Conservation (phyloP, 73 alveolate genomes). For the Blepharisma stoltei region DNA sequence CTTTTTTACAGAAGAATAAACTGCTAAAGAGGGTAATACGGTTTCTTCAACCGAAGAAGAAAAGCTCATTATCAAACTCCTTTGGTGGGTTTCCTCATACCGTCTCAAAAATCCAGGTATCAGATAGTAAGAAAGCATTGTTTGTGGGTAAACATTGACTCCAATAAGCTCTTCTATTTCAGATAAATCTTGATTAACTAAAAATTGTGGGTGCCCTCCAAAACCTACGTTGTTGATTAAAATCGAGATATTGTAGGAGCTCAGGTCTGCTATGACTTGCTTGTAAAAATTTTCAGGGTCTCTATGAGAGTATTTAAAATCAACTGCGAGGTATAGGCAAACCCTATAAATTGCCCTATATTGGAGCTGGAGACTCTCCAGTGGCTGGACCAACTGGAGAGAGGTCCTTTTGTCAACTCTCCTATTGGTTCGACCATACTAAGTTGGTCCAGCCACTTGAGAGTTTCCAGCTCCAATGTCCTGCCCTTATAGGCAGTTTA, state of each 20-base stretch:
- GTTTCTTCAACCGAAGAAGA: neutral
- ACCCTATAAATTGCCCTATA: no score
- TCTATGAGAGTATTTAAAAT: neutral
- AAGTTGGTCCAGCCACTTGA: no score
- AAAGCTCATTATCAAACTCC: neutral
- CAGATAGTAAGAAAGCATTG: constrained; percentile 6
- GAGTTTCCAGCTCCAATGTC: no score
- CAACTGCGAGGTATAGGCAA: neutral
- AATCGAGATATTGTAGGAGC: neutral
- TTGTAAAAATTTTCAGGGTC: neutral
- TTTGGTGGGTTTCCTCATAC: constrained; percentile 14
- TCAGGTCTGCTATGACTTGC: neutral
- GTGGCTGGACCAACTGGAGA: no score
- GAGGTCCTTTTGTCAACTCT: no score
- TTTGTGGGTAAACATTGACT: constrained; percentile 16
- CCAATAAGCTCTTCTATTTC: constrained; percentile 8
- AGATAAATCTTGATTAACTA: neutral
- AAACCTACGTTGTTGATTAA: neutral
- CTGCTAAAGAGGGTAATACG: neutral
- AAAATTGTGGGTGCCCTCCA: neutral
- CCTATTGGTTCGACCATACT: no score
- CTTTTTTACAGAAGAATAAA: neutral
- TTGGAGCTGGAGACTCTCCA: no score
- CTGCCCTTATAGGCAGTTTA: no score
- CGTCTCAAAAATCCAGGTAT: neutral